Evolutionary conservation across 306 rosid species (phyloP), one percentile per base, ranked within the genome.

Genomic region (Urtica urens): DNA sequence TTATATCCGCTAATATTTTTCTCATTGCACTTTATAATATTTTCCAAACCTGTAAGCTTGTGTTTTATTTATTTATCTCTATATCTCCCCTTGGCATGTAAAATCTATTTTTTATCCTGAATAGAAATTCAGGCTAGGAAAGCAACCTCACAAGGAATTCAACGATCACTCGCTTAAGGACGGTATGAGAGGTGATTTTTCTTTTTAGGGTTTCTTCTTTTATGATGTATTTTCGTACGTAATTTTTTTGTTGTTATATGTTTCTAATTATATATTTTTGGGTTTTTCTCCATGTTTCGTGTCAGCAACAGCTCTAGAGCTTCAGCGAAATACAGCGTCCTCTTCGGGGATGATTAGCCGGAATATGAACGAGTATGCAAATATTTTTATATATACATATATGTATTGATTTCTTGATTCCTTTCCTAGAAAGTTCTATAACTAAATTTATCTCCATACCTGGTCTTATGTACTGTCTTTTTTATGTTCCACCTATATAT

Each of bases 61-160:
- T 19, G 10, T 15, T 21, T 18, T 20, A 2, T 21, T 16, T 19
- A 10, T 20, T 22, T 0, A 20, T 2, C 19, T 5, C 15, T 30
- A 2, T 26, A n/a, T 25, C 19, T 8, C 28, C 1, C 54, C 38
- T 57, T 31, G 28, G 22, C 46, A 41, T 21, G 15, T 3, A 8
- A 9, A 10, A 35, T 9, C 5, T 9, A 51, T 55, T 22, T 28
- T 57, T 64, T 26, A 57, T 55, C 63, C 58, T 49, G 23, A 58
- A 54, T 43, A 78, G 95, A 92, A 92, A 62, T 92, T 81, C 59
- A 82, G 99, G 81, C 96, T 92, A 46, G 99, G 99, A 12, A 92
- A 92, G 80, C 99, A 92, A 59, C 96, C 99, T 57, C 99, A 92
- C 80, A 92, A 92, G 78, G 99, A 92, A 61, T 92, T 82, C 79